Evolutionary conservation across 2,329 filamentous ascomycete genomes (phyloP), one percentile per base, ranked within the genome.

Genomic region (Fusarium bactridioides): DNA sequence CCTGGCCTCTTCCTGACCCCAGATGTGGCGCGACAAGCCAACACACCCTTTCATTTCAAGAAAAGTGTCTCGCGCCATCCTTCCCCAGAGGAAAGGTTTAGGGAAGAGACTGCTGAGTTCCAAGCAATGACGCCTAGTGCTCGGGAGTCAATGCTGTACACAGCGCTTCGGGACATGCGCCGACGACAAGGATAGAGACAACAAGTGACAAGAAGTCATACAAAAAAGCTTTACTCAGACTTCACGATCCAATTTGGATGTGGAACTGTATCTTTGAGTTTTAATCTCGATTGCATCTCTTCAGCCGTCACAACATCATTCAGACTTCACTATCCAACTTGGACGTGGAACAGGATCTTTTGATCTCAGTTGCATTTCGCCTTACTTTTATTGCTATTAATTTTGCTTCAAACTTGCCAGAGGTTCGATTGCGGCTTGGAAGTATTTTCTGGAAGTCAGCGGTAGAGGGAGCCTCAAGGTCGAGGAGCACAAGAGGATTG

Each of bases 301-400:
- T 47, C 64, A 65, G 35, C 56, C 70, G 61, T 23, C 56, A 41
- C 23, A 43, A 51, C 45, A 45, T 53, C 40, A 7, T 72, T 54
- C 61, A 31, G 40, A 41, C 35, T 61, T 62, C 60, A 44, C 44
- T 19, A 66, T 59, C 57, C 47, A 44, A 31, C 44, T 50, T 72
- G 58, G 44, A n/a, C 33, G 64, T 58, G 33, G 25, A 27, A 37
- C 21, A 29, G 35, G 55, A 55, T 58, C 66, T 61, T 70, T 62
- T 41, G 68, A 44, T 67, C 66, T 55, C 59, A 50, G 50, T 35
- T 38, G 12, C 25, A 69, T 69, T 53, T 61, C 40, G 38, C n/a
- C 56, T 58, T 64, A 11, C 40, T 21, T 50, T 73, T 37, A 10
- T 45, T 47, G 29, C 13, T 12, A 7, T 4, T 1, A 7, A 4